These are phyloP conservation scores for Mycena sp. DNA, from an alignment of 1,284 basidiomycete species.

Conservation along the genomic window DNA sequence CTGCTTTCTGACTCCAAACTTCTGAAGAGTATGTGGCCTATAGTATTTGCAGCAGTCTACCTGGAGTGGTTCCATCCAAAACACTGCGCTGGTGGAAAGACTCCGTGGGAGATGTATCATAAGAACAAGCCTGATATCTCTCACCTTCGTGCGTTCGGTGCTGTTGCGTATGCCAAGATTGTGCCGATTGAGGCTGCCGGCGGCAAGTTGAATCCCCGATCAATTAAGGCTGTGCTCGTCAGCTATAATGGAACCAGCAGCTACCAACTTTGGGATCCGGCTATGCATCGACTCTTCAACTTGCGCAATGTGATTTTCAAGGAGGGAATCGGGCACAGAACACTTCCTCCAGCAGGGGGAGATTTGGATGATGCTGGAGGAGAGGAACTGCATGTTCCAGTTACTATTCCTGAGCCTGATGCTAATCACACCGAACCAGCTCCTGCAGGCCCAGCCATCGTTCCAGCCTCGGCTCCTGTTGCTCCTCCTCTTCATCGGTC, in stretches of 20 bases:
- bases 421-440: background rate
- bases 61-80: conserved; percentile 33
- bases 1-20: conserved; percentile 25
- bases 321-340: conserved; percentile 27
- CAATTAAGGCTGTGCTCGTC: conserved; percentile 32
- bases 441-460: background rate
- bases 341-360: too few relatives aligned
- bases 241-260: conserved; percentile 32
- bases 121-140: too few relatives aligned
- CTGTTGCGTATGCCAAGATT: too few relatives aligned
- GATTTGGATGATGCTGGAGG: background rate
- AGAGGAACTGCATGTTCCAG: background rate
- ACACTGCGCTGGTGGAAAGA: conserved; percentile 22
- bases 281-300: conserved; percentile 1
- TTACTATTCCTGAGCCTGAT: background rate
- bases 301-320: conserved; percentile 38
- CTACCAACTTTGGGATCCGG: conserved; percentile 33
- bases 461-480: background rate
- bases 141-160: too few relatives aligned
- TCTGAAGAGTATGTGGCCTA: conserved; percentile 27
- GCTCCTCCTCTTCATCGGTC: conserved; percentile 1
- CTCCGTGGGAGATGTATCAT: too few relatives aligned
- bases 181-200: too few relatives aligned
- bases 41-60: conserved; percentile 30
- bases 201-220: conserved; percentile 35